Evolutionary conservation across 495 filamentous ascomycete species (phyloP), one percentile per base, ranked within the genome.

Genomic region (Trichoderma parareesei): DNA sequence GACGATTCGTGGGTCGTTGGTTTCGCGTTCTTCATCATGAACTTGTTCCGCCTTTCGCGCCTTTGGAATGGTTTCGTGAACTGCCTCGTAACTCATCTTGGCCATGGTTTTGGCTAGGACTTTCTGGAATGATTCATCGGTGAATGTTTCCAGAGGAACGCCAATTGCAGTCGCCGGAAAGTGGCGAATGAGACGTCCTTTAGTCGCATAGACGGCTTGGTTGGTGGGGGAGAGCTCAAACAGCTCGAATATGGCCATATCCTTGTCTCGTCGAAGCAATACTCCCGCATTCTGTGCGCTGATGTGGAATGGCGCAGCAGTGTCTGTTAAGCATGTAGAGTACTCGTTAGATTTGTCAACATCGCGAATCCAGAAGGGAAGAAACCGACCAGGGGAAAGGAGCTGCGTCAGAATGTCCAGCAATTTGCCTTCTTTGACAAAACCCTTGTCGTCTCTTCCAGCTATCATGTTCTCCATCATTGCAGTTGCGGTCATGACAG

Each of bases 211-310:
- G n/a, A 86, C 81, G 0, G 71, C 65, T 0, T 67, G 10, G 63
- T 83, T 84, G 2, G 65, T 65, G 0, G 86, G 77, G 5, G 83
- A 82, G 0, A 86, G 76, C 66, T 89, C 85, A 61, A 87, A 90
- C 0, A 73, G 67, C 68, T 87, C 80, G 38, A 89, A 71, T 1
- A 76, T 53, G 44, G 84, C 72, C 5, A 65, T 44, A n/a, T 73
- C 42, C 0, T 67, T 53, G 0, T 61, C 44, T 44, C 67, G 72
- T 3, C 73, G 76, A 53, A 88, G 69, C 9, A 88, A 67, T 0
- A 89, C 63, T 0, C 75, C 87, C 0, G 84, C 84, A 70, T 90
- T 90, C 68, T 89, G 87, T 14, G 69, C 73, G n/a, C 70, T 68
- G 40, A 89, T 73, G 63, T 87, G 71, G 13, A 85, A 74, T 35